These are phyloP conservation scores for Fusarium sp. DNA, from an alignment of 2,329 filamentous ascomycete genomes.

Conservation along the genomic window DNA sequence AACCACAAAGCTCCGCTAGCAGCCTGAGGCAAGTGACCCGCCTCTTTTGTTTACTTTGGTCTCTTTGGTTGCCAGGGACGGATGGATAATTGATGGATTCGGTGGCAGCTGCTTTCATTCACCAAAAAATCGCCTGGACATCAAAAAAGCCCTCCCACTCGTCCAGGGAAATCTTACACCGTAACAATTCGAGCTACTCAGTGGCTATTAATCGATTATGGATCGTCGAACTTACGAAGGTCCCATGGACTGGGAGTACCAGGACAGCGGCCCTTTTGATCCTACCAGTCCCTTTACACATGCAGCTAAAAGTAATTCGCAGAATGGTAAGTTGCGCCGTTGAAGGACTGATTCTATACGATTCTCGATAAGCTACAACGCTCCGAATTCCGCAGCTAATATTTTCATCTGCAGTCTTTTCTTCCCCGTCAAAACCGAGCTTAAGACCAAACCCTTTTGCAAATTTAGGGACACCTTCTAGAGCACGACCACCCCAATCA, in stretches of 20 bases:
- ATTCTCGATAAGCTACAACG: not conserved
- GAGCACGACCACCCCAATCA: slow-evolving; percentile 56
- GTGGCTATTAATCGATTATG: slow-evolving; percentile 51
- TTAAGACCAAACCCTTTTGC: slow-evolving; percentile 52
- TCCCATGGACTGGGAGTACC: slow-evolving; percentile 75
- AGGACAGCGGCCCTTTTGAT: slow-evolving; percentile 67
- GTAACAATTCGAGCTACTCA: slow-evolving; percentile 21
- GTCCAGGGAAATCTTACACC: not conserved
- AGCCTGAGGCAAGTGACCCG: slow-evolving; percentile 42
- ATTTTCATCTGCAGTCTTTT: slow-evolving; percentile 48
- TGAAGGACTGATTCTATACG: not conserved
- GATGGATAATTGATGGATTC: slow-evolving; percentile 33
- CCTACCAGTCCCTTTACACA: slow-evolving; percentile 71
- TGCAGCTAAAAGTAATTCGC: slow-evolving; percentile 55
- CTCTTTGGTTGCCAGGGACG: slow-evolving; percentile 43
- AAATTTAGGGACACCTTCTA: slow-evolving; percentile 54
- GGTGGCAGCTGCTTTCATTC: slow-evolving; percentile 22
- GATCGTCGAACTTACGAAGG: slow-evolving; percentile 68
- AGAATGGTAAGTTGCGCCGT: slow-evolving; percentile 54
- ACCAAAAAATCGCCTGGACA: slow-evolving; percentile 14
- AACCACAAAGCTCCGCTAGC: slow-evolving; percentile 25
- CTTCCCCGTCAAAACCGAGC: slow-evolving; percentile 52
- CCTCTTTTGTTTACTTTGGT: slow-evolving; percentile 51
- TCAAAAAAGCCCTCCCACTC: not conserved
- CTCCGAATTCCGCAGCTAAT: slow-evolving; percentile 33